Conservation (phyloP, 1,284 basidiomycete genomes). For the Gymnopus androsaceus region DNA sequence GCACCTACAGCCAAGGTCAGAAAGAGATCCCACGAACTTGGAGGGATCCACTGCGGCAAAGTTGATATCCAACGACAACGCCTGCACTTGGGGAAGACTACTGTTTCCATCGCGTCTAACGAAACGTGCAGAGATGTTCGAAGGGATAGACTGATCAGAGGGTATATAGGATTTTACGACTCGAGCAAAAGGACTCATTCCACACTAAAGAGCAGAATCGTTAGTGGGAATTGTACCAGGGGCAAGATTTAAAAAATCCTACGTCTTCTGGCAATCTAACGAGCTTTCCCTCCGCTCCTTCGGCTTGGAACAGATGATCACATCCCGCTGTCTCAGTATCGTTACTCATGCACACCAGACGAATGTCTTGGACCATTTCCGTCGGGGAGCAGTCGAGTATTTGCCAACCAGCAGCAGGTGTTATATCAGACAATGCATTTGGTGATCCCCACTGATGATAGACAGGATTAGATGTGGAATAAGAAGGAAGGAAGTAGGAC, state of each 20-base stretch:
- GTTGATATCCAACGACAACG: conserved; percentile 36
- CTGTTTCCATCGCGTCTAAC: conserved; percentile 25
- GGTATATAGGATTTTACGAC: conserved; percentile 35
- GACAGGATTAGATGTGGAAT: background rate
- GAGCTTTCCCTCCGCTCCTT: conserved; percentile 22
- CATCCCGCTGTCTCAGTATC: conserved; percentile 13
- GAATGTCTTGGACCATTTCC: conserved; percentile 22
- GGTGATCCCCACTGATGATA: conserved; percentile 22
- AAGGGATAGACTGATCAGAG: conserved; percentile 35
- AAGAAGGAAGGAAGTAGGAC: too few species aligned
- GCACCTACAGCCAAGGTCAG: background rate
- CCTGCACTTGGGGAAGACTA: conserved; percentile 30
- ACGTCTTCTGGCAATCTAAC: conserved; percentile 25
- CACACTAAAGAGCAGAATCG: conserved; percentile 34
- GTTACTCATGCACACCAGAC: conserved; percentile 22
- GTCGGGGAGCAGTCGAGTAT: conserved; percentile 23
- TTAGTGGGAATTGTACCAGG: too few species aligned
- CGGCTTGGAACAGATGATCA: conserved; percentile 19
- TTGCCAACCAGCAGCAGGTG: conserved; percentile 23
- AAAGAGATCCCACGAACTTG: conserved; percentile 23
- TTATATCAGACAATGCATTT: conserved; percentile 25
- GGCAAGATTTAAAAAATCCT: conserved; percentile 4
- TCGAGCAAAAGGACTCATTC: conserved; percentile 40
- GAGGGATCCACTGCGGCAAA: conserved; percentile 30
- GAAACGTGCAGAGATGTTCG: conserved; percentile 24